Evolutionary conservation across 2,329 filamentous ascomycete species (phyloP).

Genomic region (Reticulascus tulasneorum): DNA sequence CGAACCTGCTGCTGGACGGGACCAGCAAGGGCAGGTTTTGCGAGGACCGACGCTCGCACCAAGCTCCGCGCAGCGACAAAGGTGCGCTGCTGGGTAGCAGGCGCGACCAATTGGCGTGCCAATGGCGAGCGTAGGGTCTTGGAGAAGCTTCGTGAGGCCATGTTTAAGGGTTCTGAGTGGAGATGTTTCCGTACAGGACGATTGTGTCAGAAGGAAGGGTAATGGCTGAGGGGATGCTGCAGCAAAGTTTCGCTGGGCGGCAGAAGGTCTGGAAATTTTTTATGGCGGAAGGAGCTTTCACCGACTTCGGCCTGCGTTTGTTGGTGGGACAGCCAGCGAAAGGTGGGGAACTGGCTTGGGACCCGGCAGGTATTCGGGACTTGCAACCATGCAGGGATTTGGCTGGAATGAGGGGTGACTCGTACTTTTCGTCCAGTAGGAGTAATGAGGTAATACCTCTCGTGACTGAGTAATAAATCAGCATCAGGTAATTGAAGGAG

Average conservation of each 20-base stretch:
- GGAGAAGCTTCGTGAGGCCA: constrained; percentile 74
- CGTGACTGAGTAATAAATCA: too few relatives aligned
- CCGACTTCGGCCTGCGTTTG: constrained; percentile 16
- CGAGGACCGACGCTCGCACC: constrained; percentile 47
- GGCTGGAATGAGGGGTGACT: constrained; percentile 1
- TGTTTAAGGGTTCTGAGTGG: constrained; percentile 43
- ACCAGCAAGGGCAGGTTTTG: constrained; percentile 34
- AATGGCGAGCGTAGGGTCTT: constrained; percentile 61
- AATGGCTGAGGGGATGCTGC: constrained; percentile 11
- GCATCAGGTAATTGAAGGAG: too few relatives aligned
- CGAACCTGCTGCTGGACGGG: constrained; percentile 64
- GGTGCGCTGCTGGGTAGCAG: constrained; percentile 58
- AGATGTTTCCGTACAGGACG: constrained; percentile 20
- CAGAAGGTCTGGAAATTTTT: constrained; percentile 17
- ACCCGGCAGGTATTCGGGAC: constrained; percentile 13
- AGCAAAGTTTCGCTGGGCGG: constrained; percentile 13
- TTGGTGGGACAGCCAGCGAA: constrained; percentile 10
- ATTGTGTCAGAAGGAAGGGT: constrained; percentile 13
- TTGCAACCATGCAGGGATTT: constrained; percentile 8
- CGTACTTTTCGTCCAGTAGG: too few relatives aligned
- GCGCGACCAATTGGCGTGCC: constrained; percentile 60
- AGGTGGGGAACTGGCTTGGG: constrained; percentile 12
- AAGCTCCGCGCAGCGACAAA: constrained; percentile 57
- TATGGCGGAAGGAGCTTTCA: constrained; percentile 13
- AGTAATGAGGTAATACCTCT: too few relatives aligned